Percentiles rank a stretch among this genome's conserved stretches.
These are phyloP conservation scores for Kuraishia ogatae DNA, from an alignment of 805 yeast species.

Conservation along the genomic window DNA sequence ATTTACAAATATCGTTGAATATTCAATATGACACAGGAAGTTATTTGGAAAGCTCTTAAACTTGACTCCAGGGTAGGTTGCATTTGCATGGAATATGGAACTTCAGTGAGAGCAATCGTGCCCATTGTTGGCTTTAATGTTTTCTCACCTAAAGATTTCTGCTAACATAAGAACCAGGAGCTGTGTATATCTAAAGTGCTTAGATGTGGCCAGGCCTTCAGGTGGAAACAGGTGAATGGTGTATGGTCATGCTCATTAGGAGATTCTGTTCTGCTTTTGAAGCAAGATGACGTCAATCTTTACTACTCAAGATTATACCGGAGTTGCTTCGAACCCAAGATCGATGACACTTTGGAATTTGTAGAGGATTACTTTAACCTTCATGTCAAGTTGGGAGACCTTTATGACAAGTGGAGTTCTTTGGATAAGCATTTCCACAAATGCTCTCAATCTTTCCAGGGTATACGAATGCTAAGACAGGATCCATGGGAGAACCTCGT, in stretches of 20 bases:
- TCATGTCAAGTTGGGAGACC: constrained; percentile 37
- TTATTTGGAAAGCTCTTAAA: constrained; percentile 18
- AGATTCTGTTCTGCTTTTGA: constrained; percentile 55
- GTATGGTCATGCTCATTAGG: constrained; percentile 59
- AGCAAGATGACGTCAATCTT: constrained; percentile 43
- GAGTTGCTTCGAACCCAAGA: constrained; percentile 7
- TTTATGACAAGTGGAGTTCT: constrained; percentile 55
- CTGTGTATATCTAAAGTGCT: constrained; percentile 55
- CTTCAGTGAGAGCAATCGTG: no score
- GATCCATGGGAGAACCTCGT: constrained; percentile 96
- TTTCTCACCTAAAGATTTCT: no score
- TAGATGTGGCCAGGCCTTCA: constrained; percentile 79
- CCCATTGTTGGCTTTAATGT: no score
- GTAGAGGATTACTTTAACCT: constrained; percentile 67
- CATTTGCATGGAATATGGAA: background rate
- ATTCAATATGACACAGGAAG: constrained; percentile 12
- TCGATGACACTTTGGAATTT: constrained; percentile 29
- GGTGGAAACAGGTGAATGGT: constrained; percentile 57
- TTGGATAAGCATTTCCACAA: constrained; percentile 42
- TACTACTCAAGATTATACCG: constrained; percentile 41
- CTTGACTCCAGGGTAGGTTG: constrained; percentile 15
- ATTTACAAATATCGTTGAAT: background rate
- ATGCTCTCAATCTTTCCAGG: constrained; percentile 35
- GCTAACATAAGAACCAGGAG: constrained; percentile 27
- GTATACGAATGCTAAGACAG: constrained; percentile 80